A percentile compares a stretch with the other conserved stretches of the same genome.
Conservation (phyloP, 2,329 filamentous ascomycete species). For the Chaetomium strumarium region DNA sequence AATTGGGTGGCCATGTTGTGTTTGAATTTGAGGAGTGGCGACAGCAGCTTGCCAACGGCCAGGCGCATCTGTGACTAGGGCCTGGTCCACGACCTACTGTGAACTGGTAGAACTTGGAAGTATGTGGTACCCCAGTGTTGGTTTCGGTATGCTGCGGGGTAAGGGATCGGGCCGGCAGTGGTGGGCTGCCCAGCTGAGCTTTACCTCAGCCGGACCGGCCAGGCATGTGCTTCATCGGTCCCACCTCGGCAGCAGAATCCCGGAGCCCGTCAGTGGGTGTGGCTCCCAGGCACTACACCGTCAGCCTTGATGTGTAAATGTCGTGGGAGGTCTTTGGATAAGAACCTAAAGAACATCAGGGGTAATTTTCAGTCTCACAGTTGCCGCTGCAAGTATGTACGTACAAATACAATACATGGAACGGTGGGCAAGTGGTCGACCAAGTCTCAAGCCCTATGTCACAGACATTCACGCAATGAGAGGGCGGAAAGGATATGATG, state of each 20-base stretch:
- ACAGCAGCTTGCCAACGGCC: neutral
- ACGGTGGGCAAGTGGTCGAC: no score
- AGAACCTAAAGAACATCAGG: neutral
- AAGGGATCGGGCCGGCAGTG: neutral
- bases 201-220: neutral
- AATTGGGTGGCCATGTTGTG: slow-evolving; percentile 55
- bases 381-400: no score
- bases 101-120: neutral
- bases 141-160: neutral
- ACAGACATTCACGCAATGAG: no score
- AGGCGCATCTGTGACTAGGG: neutral
- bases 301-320: no score
- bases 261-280: no score
- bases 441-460: no score
- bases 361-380: neutral
- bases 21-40: neutral
- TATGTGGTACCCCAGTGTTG: neutral
- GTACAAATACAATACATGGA: no score
- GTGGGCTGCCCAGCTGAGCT: neutral
- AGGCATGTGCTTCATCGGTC: neutral
- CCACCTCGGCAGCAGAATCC: no score
- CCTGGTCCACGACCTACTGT: no score
- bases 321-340: no score
- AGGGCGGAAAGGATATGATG: no score
- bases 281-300: no score